A percentile compares a stretch with the other conserved stretches of the same genome.
These are phyloP conservation scores for Coprinopsis marcescibilis DNA, from an alignment of 768 basidiomycete genomes.

Conservation along the genomic window DNA sequence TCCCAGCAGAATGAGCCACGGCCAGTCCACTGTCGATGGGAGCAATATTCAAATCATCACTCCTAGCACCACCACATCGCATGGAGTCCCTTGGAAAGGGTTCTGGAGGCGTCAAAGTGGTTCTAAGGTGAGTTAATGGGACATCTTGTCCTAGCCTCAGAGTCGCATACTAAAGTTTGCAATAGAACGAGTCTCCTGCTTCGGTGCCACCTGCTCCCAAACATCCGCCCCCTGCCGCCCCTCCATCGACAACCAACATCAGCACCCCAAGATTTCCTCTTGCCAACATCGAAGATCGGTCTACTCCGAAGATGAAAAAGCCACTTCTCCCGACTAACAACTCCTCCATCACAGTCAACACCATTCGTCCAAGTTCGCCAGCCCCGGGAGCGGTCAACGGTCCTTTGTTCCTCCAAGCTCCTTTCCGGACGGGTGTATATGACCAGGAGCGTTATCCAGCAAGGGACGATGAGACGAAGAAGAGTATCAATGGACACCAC, in stretches of 20 bases:
- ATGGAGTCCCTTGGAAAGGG: neutral
- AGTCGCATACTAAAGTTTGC: neutral
- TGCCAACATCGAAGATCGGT: neutral
- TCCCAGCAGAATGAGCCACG: neutral
- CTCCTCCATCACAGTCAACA: neutral
- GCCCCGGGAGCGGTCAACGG: neutral
- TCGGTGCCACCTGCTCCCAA: neutral
- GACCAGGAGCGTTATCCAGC: constrained; percentile 7
- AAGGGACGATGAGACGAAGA: neutral
- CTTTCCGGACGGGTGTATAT: constrained; percentile 1
- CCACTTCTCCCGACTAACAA: neutral
- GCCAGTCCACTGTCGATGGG: constrained; percentile 1
- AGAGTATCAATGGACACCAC: neutral
- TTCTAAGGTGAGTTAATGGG: neutral
- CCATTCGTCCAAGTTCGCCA: neutral
- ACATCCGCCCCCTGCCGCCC: neutral
- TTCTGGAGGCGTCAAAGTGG: neutral
- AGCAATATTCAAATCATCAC: neutral
- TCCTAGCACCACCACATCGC: neutral
- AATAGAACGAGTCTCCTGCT: neutral
- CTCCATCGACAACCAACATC: neutral
- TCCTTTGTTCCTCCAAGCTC: constrained; percentile 2
- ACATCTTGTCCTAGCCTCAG: neutral
- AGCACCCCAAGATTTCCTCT: neutral
- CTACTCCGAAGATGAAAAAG: neutral